phyloP scores from a whole-genome alignment of 1,139 yeast species.

The Lodderomyces margitis region DNA sequence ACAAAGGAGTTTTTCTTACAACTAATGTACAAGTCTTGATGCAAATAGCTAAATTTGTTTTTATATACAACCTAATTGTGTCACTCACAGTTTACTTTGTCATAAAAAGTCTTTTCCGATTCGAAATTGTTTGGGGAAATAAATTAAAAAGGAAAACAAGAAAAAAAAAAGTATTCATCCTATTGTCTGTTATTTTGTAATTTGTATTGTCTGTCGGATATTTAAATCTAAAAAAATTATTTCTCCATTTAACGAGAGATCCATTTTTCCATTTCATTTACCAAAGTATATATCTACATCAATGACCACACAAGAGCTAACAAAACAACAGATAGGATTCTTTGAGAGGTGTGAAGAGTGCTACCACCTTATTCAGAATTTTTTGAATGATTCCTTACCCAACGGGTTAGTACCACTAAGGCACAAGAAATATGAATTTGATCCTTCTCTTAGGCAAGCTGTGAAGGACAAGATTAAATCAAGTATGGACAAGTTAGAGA shows the following conservation, averaged over 20 bases:
- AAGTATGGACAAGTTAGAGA: conserved; percentile 31
- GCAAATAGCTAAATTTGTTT: no score
- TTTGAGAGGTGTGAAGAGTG: conserved; percentile 33
- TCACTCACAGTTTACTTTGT: no score
- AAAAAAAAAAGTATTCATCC: no score
- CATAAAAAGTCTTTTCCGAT: neutral
- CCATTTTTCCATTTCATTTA: neutral
- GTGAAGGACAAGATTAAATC: conserved; percentile 32
- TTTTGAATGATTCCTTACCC: conserved; percentile 30
- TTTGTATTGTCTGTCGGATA: neutral
- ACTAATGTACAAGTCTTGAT: conserved; percentile 56
- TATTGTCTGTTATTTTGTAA: neutral
- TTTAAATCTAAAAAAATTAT: neutral
- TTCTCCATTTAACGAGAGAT: no score
- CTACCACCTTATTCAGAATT: conserved; percentile 30
- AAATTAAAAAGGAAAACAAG: no score
- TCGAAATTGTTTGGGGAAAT: conserved; percentile 1
- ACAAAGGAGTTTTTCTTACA: conserved; percentile 69
- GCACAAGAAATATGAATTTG: conserved; percentile 21
- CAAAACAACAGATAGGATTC: conserved; percentile 16
- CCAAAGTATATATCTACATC: neutral
- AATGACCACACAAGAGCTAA: conserved; percentile 5
- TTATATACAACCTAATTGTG: no score
- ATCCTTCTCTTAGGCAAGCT: conserved; percentile 21
- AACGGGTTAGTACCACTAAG: conserved; percentile 23